Evolutionary conservation across 2,329 filamentous ascomycete genomes (phyloP), one percentile per base, ranked within the genome.

Genomic region (Pleomassaria siparia): DNA sequence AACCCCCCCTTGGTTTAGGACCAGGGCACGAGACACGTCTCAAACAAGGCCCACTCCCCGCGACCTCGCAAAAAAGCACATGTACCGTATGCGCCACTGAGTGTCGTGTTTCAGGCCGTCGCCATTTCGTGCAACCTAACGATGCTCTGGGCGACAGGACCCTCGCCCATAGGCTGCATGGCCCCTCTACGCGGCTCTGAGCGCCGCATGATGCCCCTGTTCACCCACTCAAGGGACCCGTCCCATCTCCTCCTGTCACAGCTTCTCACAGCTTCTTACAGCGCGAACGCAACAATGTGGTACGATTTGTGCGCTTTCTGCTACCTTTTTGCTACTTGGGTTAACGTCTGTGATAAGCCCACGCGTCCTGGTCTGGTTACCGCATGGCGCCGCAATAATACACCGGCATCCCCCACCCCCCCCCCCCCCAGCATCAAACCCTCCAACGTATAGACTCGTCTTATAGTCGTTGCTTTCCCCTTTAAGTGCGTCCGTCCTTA

Each of bases 391-490:
- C 46, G 59, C 54, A 48, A 50, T 62, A 54, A 64, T 64, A 63
- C 64, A 41, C 44, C 37, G 54, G 42, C 52, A 54, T 55, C 58
- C 51, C 43, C 49, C 48, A 48, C 46, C 51, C 47, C 39, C 35
- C 9, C 24, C 20, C 24, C 51, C 49, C 36, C 45, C n/a, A n/a
- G n/a, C n/a, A n/a, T n/a, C n/a, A n/a, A n/a, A n/a, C n/a, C n/a
- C n/a, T n/a, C n/a, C n/a, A n/a, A n/a, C n/a, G n/a, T n/a, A n/a
- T n/a, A n/a, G 56, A 57, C 58, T 48, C 15, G 64, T 63, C 67
- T 69, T 71, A 70, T 70, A 69, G 64, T 60, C 59, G 59, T 67
- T 69, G 50, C n/a, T 60, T 60, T 69, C 67, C 62, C 62, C 60
- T 58, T 64, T 49, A 50, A 55, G 58, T 58, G 62, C 56, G 50